Evolutionary conservation across 495 filamentous ascomycete species (phyloP), one percentile per base, ranked within the genome.

Genomic region (Collariella sp.): DNA sequence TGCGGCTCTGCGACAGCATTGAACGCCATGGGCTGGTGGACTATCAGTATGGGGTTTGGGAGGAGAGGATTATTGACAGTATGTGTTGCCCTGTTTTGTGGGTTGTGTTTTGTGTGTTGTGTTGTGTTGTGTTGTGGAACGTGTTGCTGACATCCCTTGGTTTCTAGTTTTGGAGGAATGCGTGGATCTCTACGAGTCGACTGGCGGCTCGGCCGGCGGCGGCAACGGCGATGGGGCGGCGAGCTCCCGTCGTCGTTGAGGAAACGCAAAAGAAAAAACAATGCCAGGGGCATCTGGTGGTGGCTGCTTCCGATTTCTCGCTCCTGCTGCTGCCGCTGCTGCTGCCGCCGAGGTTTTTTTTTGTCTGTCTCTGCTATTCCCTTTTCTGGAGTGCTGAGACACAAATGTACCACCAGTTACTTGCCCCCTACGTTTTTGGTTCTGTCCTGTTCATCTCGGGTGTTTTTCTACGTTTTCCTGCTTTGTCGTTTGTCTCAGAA

Each of bases 11-110:
- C 65, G 91, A 98, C 67, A 78, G 78, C 35, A 77, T 98, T 50
- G 93, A 96, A 64, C 81, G 83, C 50, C 82, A 94, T 60, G 93
- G 93, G 15, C 72, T 98, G 23, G 91, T 98, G 7, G 93, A 98
- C 71, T 98, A 96, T 67, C 85, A 97, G 62, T 93, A 95, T 73
- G 93, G 93, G 3, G 87, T 97, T 42, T 91, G 88, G 81, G 93
- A 97, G 68, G 91, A 96, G 66, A 85, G 87, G 59, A 96, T 98
- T 59, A 77, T 95, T 43, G 79, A 78, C 48, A 77, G 89, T 93
- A 77, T 61, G 88, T 76, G 43, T n/a, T 36, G 9, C 35, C 19
- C 33, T 23, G 15, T 19, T 33, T 20, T 38, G 33, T 47, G 31
- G 4, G 23, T 13, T 1, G 4, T 20, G 7, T 18, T 5, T 18